Conservation (phyloP, 2,329 filamentous ascomycete genomes). For the Dendryphion nanum region DNA sequence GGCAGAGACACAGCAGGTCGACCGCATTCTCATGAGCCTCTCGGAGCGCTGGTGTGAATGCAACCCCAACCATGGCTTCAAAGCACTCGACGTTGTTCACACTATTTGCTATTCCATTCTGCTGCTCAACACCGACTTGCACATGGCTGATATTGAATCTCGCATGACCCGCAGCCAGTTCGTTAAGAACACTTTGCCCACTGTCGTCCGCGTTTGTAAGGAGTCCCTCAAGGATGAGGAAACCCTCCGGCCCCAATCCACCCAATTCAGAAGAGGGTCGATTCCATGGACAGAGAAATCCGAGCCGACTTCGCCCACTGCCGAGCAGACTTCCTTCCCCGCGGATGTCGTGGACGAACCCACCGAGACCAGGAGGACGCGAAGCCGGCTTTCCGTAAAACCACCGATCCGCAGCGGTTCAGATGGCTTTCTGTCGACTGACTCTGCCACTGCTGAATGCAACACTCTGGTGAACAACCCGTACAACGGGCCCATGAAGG, state of each 20-base stretch:
- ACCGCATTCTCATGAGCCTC: conserved; percentile 87
- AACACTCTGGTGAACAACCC: conserved; percentile 76
- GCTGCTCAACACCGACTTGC: conserved; percentile 91
- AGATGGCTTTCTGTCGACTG: conserved; percentile 32
- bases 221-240: conserved; percentile 55
- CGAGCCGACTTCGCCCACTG: conserved; percentile 33
- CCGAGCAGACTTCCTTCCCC: conserved; percentile 25
- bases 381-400: conserved; percentile 44
- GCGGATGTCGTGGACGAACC: conserved; percentile 31
- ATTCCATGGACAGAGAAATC: conserved; percentile 37
- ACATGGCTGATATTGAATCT: conserved; percentile 89
- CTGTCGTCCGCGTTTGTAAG: conserved; percentile 74
- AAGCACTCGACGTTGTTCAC: conserved; percentile 83
- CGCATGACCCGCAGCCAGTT: conserved; percentile 97
- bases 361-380: conserved; percentile 34
- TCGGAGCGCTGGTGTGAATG: conserved; percentile 89
- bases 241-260: conserved; percentile 34
- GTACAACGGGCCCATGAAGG: conserved; percentile 71
- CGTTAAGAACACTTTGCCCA: conserved; percentile 93
- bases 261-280: conserved; percentile 31
- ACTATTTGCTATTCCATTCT: conserved; percentile 97
- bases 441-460: conserved; percentile 51
- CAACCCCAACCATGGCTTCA: conserved; percentile 92
- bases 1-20: conserved; percentile 94
- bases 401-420: conserved; percentile 38